Evolutionary conservation across 2,329 filamentous ascomycete species (phyloP).

Genomic region (Aspergillus ruber): DNA sequence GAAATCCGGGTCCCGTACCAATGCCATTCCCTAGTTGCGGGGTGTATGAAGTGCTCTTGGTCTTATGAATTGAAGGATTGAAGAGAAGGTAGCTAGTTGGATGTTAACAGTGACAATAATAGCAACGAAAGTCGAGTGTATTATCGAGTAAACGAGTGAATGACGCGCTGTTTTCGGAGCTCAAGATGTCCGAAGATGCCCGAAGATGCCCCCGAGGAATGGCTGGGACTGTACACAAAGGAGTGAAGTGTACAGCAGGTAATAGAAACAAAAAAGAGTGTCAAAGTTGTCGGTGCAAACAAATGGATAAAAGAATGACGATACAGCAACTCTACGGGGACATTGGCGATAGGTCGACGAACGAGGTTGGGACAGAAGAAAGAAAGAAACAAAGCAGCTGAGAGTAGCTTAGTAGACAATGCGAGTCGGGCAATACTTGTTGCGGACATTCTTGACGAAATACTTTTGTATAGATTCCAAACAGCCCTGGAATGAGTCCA

Average conservation of each 20-base stretch:
- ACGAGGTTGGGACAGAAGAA: too few species aligned
- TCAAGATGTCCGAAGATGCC: too few species aligned
- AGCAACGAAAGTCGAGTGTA: neutral
- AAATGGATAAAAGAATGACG: too few species aligned
- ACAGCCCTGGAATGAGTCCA: too few species aligned
- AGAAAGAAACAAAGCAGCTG: too few species aligned
- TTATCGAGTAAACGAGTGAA: neutral
- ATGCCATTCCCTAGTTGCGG: constrained; percentile 34
- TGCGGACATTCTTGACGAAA: too few species aligned
- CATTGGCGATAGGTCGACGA: too few species aligned
- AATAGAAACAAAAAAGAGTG: constrained; percentile 1
- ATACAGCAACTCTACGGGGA: too few species aligned
- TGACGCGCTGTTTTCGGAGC: neutral
- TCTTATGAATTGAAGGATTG: neutral
- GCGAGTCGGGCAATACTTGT: too few species aligned
- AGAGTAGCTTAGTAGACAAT: too few species aligned
- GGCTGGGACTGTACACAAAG: neutral
- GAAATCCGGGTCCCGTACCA: constrained; percentile 52
- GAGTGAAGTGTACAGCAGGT: neutral
- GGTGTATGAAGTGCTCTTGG: neutral
- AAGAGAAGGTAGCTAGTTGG: neutral
- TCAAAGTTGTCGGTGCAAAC: neutral
- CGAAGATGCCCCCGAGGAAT: neutral
- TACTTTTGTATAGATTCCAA: too few species aligned
- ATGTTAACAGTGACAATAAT: neutral